Evolutionary conservation across 2,329 filamentous ascomycete species (phyloP).

Genomic region (Arthrobotrys iridis): DNA sequence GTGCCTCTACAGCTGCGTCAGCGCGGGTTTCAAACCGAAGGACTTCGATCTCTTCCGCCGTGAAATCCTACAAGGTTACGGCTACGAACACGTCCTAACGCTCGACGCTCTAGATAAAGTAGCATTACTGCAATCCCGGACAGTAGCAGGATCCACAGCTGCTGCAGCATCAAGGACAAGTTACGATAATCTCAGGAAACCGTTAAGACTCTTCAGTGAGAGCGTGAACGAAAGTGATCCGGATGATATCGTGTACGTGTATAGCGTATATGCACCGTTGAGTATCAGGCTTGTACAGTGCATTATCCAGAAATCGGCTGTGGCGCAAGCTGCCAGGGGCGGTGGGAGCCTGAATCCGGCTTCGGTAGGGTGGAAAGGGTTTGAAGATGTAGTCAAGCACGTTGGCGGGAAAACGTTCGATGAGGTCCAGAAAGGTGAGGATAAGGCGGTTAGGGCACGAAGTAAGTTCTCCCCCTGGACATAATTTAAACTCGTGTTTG

Average conservation of each 20-base stretch:
- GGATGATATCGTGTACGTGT: conserved; percentile 96
- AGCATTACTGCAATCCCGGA: conserved; percentile 80
- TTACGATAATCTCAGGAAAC: conserved; percentile 86
- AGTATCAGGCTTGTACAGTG: conserved; percentile 92
- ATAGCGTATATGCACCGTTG: conserved; percentile 94
- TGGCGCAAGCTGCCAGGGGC: conserved; percentile 76
- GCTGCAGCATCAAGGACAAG: conserved; percentile 78
- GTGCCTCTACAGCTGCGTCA: conserved; percentile 90
- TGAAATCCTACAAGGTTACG: conserved; percentile 89
- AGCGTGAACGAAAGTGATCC: conserved; percentile 96
- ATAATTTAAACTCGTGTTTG: neutral
- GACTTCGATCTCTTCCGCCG: conserved; percentile 91
- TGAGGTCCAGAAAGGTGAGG: conserved; percentile 88
- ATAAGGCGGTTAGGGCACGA: conserved; percentile 88
- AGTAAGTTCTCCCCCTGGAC: conserved; percentile 29
- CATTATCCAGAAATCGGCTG: conserved; percentile 86
- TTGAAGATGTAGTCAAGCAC: conserved; percentile 90
- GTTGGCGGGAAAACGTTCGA: conserved; percentile 90
- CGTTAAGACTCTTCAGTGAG: conserved; percentile 88
- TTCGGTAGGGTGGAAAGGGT: conserved; percentile 80
- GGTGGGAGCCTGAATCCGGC: conserved; percentile 63
- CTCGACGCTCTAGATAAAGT: conserved; percentile 88
- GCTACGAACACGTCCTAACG: conserved; percentile 92
- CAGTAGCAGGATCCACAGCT: conserved; percentile 78
- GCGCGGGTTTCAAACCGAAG: conserved; percentile 84